Evolutionary conservation across 352 stramenopile species (phyloP).

Genomic region (Globisporangium yorkense): DNA sequence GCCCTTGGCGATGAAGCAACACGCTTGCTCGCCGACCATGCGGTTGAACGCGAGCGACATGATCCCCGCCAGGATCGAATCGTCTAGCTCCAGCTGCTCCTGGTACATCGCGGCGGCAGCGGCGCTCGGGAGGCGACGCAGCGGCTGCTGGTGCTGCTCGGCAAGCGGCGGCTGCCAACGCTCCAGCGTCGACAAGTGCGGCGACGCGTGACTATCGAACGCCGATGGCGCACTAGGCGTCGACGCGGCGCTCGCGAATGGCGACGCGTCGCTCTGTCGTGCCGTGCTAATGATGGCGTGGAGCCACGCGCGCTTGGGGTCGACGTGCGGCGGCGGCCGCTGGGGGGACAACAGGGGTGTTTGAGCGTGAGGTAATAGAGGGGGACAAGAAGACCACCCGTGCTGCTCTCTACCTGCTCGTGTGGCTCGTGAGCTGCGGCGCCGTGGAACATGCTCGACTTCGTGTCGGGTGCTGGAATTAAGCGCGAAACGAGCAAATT

Average conservation of each 20-base stretch:
- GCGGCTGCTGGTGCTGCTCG: background rate
- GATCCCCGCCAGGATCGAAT: conserved; percentile 29
- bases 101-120: conserved; percentile 1
- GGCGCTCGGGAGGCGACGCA: too few species aligned
- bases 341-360: background rate
- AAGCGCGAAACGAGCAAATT: too few species aligned
- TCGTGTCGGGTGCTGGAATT: too few species aligned
- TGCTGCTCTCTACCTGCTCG: conserved; percentile 5
- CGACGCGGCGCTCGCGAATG: conserved; percentile 3
- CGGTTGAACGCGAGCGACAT: conserved; percentile 53
- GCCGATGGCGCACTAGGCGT: background rate
- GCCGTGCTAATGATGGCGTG: conserved; percentile 70
- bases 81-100: conserved; percentile 32
- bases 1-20: conserved; percentile 69
- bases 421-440: conserved; percentile 1
- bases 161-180: background rate
- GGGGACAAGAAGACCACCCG: too few species aligned
- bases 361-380: background rate
- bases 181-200: background rate
- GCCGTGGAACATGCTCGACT: conserved; percentile 3
- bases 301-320: conserved; percentile 63
- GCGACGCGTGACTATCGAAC: background rate
- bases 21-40: conserved; percentile 48
- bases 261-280: conserved; percentile 18
- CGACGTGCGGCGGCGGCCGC: conserved; percentile 18